phyloP scores from a whole-genome alignment of 2,329 filamentous ascomycete species.

The Ceratocystis cubensis region DNA sequence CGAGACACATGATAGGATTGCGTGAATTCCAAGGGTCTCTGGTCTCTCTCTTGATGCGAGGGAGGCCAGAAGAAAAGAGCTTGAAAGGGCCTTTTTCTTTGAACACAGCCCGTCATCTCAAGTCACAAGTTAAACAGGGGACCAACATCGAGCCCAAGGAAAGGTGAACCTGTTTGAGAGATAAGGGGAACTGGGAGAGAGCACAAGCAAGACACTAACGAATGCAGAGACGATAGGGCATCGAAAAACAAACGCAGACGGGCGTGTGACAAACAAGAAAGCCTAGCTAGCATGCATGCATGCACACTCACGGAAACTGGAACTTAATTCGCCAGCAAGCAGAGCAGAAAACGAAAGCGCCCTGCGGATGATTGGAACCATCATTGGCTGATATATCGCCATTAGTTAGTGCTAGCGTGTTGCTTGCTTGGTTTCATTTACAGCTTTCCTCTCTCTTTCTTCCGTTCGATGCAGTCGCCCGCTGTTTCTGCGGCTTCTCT shows the following conservation, averaged over 20 bases:
- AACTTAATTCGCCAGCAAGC: too few relatives aligned
- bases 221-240: background rate
- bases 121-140: background rate
- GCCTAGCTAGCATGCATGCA: background rate
- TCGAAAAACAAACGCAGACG: background rate
- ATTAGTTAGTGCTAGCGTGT: background rate
- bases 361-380: too few relatives aligned
- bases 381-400: background rate
- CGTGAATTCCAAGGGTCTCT: background rate
- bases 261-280: background rate
- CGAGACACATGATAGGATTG: constrained; percentile 7
- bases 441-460: background rate
- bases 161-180: background rate
- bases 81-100: background rate
- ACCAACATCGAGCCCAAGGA: background rate
- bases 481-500: background rate
- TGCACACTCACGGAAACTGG: background rate
- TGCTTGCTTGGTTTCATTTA: background rate
- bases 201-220: background rate
- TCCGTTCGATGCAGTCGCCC: background rate
- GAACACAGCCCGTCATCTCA: too few relatives aligned
- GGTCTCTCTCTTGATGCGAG: background rate
- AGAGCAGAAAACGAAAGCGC: too few relatives aligned
- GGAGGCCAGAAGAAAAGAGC: background rate
- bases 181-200: background rate